Evolutionary conservation across 2,329 filamentous ascomycete genomes (phyloP).

Genomic region (Didymella arachidicola): DNA sequence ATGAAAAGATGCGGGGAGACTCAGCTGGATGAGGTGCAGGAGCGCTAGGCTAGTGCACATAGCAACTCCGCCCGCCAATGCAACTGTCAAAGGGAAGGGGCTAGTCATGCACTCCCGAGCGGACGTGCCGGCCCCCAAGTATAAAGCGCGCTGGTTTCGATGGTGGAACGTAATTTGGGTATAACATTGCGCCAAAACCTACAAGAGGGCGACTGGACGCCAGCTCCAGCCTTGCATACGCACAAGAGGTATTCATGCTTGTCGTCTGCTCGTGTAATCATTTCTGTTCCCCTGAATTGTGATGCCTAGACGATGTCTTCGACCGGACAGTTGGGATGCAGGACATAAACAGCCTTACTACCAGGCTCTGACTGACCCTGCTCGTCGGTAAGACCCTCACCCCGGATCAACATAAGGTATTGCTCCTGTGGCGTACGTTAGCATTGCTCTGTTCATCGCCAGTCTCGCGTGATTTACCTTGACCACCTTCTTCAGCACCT

Average conservation of each 20-base stretch:
- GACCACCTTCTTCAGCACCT: slow-evolving; percentile 95
- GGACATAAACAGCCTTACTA: slow-evolving; percentile 74
- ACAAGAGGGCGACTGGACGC: slow-evolving; percentile 8
- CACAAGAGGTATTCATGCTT: slow-evolving; percentile 1
- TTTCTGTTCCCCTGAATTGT: background rate
- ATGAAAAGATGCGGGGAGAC: background rate
- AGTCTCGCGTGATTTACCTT: slow-evolving; percentile 68
- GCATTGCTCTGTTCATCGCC: slow-evolving; percentile 1
- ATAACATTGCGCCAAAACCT: slow-evolving; percentile 20
- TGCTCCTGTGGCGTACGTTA: slow-evolving; percentile 59
- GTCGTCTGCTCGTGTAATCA: slow-evolving; percentile 7
- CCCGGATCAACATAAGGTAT: slow-evolving; percentile 69
- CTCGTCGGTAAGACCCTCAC: slow-evolving; percentile 87
- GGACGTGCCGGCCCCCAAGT: background rate
- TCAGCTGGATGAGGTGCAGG: slow-evolving; percentile 13
- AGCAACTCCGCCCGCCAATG: background rate
- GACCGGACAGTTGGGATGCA: slow-evolving; percentile 92
- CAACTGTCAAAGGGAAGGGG: background rate
- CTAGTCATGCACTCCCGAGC: slow-evolving; percentile 3
- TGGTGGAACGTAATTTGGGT: slow-evolving; percentile 12
- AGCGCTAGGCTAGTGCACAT: slow-evolving; percentile 4
- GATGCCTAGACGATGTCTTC: slow-evolving; percentile 60
- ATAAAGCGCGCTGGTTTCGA: background rate
- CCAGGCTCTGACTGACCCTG: slow-evolving; percentile 63
- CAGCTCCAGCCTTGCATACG: background rate